Evolutionary conservation across 352 stramenopile genomes (phyloP), one percentile per base, ranked within the genome.

Genomic region (Phytophthora sansomeana): DNA sequence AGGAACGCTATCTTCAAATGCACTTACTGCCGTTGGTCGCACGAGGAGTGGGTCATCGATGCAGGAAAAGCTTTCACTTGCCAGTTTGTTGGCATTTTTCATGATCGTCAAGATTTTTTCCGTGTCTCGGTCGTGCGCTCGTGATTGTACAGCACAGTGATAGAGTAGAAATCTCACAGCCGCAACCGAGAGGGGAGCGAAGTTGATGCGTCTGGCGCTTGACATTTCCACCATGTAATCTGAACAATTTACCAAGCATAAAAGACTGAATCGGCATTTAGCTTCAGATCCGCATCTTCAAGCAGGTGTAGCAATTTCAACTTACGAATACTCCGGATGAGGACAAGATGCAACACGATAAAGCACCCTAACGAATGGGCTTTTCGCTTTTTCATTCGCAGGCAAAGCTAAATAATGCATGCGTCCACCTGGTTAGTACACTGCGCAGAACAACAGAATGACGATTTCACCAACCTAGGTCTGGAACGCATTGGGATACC

Each of bases 241-340:
- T 4, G 74, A 76, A 30, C 74, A 85, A 29, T 81, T 82, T 9
- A 64, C 59, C 36, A 85, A 35, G 19, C 76, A 85, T 26, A 76
- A 83, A 43, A 80, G 44, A 10, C 67, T 77, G n/a, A 26, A 41
- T 39, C 28, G 9, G 7, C 35, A 46, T 21, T 21, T 38, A 21
- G 11, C 16, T 13, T 58, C 5, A 58, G 24, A 30, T 43, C 16
- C 33, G 26, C 8, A 13, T 21, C 39, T 35, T 33, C 19, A 11
- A 29, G 17, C 53, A 51, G 10, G 10, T 29, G 17, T 26, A 60
- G 5, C 33, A 39, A 41, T 6, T 5, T 17, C 16, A 19, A 81
- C 78, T 58, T 74, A 87, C 78, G 78, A 85, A 61, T 75, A 87
- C 2, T 71, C 58, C 9, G 57, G 61, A 26, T 80, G 57, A 16